Evolutionary conservation across 2,329 filamentous ascomycete species (phyloP), one percentile per base, ranked within the genome.

Genomic region (Aspergillus sp.): DNA sequence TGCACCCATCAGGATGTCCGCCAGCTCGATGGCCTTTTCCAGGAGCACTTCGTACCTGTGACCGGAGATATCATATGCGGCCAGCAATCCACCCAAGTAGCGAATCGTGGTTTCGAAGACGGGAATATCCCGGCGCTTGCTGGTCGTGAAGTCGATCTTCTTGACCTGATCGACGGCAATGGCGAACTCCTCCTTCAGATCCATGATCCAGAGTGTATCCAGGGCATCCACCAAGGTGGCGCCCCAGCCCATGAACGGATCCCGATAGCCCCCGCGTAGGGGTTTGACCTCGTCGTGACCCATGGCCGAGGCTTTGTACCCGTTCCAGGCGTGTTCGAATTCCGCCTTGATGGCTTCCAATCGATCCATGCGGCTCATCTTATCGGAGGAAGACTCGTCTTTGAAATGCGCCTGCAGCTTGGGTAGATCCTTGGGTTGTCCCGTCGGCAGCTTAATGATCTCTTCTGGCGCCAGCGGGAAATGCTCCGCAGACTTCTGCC

Each of bases 21-120:
- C 91, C 21, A 94, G 81, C 71, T 93, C 87, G 32, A 87, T 79
- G 1, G 91, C 89, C 72, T 95, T 94, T 49, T 86, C 82, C 29
- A 95, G 78, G 10, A 96, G 78, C 20, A 88, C 77, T 17, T 80
- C 73, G 63, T 96, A 88, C 56, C 78, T 77, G 5, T 82, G 84
- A 16, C 83, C 88, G 48, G 88, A 92, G 51, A 97, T 80, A 73
- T 97, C 93, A 68, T 93, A 97, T 5, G 92, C 92, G 36, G 86
- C 86, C 40, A 97, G 67, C 41, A 97, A 76, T 1, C 93, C 93
- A 29, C 93, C 93, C 4, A 97, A 79, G 64, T 97, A 96, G 47
- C 93, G 85, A 65, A 97, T 97, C 10, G 87, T 89, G 0, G 91
- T 95, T 72, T 97, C 92, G 62, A 97, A 97, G 6, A 96, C 80